These are phyloP conservation scores for Solanum arcanum DNA, from an alignment of 257 asterid genomes.

Conservation along the genomic window DNA sequence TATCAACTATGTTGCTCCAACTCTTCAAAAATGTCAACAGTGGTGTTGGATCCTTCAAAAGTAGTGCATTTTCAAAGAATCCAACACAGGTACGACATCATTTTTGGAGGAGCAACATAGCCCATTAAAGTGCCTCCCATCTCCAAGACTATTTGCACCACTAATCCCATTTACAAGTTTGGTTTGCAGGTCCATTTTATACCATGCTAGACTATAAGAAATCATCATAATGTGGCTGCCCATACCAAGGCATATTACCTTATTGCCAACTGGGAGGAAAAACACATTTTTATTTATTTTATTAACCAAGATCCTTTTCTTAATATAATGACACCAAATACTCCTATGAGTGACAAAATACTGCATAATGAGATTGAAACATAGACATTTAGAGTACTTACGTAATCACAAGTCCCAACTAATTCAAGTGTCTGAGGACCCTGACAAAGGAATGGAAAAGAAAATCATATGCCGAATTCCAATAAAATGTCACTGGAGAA, in stretches of 20 bases:
- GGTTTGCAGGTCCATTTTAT: background rate
- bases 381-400: conserved; percentile 23
- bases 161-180: background rate
- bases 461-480: background rate
- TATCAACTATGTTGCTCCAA: background rate
- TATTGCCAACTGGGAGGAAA: background rate
- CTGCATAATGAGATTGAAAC: background rate
- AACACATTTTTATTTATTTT: background rate
- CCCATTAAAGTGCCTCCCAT: background rate
- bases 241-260: background rate
- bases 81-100: background rate
- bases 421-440: conserved; percentile 52
- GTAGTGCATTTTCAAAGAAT: background rate
- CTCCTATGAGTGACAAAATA: background rate
- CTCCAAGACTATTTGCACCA: background rate
- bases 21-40: background rate
- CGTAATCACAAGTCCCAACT: conserved; percentile 69
- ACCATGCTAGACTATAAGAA: background rate
- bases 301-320: background rate
- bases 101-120: background rate
- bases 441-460: conserved; percentile 27
- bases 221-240: background rate
- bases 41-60: background rate
- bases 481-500: background rate
- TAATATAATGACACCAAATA: background rate